Evolutionary conservation across 2,329 filamentous ascomycete species (phyloP).

Genomic region (Cladosporium oxysporum): DNA sequence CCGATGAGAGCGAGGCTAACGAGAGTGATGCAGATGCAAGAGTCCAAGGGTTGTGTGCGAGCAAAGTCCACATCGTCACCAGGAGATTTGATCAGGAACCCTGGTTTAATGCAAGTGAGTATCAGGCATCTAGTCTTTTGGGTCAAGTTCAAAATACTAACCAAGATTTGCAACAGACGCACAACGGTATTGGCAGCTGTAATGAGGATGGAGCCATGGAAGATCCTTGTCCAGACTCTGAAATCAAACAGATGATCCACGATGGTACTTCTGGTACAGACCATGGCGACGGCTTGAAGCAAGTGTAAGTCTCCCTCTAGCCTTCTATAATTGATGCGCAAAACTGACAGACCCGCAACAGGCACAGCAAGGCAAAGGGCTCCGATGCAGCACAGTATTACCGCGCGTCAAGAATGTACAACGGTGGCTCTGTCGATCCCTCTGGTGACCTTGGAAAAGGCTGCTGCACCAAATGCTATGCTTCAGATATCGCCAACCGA

Average conservation of each 20-base stretch:
- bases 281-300: slow-evolving; percentile 46
- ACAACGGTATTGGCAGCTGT: slow-evolving; percentile 16
- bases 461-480: slow-evolving; percentile 54
- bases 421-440: slow-evolving; percentile 47
- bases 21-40: slow-evolving; percentile 6
- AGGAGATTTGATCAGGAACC: slow-evolving; percentile 13
- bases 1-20: neutral
- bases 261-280: slow-evolving; percentile 49
- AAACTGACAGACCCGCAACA: neutral
- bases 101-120: slow-evolving; percentile 19
- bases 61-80: slow-evolving; percentile 18
- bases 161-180: neutral
- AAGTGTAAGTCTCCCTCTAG: slow-evolving; percentile 28
- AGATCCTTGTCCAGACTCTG: slow-evolving; percentile 42
- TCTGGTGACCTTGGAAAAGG: slow-evolving; percentile 41
- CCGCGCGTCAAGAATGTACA: slow-evolving; percentile 52
- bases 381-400: slow-evolving; percentile 39
- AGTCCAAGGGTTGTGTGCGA: slow-evolving; percentile 17
- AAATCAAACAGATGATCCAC: slow-evolving; percentile 44
- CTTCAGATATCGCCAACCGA: slow-evolving; percentile 54
- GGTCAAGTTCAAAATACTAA: neutral
- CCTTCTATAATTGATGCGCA: neutral
- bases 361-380: slow-evolving; percentile 13
- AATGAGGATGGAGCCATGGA: slow-evolving; percentile 31
- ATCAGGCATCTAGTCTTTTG: no score